phyloP scores from a whole-genome alignment of 1,284 basidiomycete species.

The Anthracocystis panici-leucophaei region DNA sequence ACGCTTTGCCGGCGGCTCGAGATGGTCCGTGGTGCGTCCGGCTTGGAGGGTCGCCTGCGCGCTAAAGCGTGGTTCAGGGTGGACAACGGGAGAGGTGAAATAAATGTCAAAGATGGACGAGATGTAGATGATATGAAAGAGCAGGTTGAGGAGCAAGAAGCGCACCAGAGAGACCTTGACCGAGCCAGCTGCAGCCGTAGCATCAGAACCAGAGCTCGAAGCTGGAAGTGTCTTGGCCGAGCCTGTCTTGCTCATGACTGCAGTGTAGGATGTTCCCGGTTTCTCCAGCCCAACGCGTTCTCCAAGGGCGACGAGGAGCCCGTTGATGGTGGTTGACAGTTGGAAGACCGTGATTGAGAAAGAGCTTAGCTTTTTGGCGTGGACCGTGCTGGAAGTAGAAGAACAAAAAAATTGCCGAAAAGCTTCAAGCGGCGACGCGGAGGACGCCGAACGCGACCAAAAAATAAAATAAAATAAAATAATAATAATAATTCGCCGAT shows the following conservation, averaged over 20 bases:
- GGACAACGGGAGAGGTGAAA: constrained; percentile 75
- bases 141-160: constrained; percentile 72
- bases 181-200: neutral
- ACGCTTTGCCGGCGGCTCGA: constrained; percentile 75
- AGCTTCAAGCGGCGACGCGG: neutral
- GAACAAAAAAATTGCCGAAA: constrained; percentile 2
- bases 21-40: neutral
- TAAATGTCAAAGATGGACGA: constrained; percentile 83
- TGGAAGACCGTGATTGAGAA: neutral
- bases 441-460: neutral
- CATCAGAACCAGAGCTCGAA: constrained; percentile 3
- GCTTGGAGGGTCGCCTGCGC: constrained; percentile 20
- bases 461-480: too few species aligned
- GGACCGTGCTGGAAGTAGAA: neutral
- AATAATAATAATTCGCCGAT: constrained; percentile 3
- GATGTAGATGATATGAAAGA: constrained; percentile 62
- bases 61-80: constrained; percentile 57
- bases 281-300: neutral
- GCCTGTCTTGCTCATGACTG: constrained; percentile 10
- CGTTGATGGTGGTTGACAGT: neutral
- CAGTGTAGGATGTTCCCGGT: too few species aligned
- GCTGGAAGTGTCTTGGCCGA: constrained; percentile 1
- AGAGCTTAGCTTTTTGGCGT: neutral
- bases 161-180: constrained; percentile 69
- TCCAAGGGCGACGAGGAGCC: neutral